Evolutionary conservation across 2,329 filamentous ascomycete genomes (phyloP).

Genomic region (Fusarium longipes): DNA sequence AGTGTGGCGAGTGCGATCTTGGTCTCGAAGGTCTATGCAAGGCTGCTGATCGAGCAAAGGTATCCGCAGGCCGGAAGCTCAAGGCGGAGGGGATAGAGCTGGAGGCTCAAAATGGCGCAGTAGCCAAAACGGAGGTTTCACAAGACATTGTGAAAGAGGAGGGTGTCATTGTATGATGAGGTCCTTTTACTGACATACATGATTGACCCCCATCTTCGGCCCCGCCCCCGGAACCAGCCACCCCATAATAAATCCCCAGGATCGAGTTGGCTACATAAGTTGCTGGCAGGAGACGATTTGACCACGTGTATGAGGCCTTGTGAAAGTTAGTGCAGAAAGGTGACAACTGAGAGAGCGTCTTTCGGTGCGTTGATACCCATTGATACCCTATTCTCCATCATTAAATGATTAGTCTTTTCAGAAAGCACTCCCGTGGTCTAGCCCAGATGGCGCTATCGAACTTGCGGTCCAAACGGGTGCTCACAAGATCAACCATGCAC

Average conservation of each 20-base stretch:
- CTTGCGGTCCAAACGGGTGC: conserved; percentile 24
- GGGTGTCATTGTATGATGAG: conserved; percentile 34
- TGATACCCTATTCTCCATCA: conserved; percentile 20
- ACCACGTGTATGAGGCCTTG: conserved; percentile 36
- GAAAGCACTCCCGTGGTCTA: conserved; percentile 2
- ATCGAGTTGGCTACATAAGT: conserved; percentile 17
- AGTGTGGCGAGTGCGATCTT: conserved; percentile 87
- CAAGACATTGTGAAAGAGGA: conserved; percentile 47
- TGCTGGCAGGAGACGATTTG: conserved; percentile 32
- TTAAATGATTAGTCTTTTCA: conserved; percentile 13
- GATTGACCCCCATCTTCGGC: conserved; percentile 28
- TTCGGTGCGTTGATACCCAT: conserved; percentile 38
- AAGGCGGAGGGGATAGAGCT: conserved; percentile 47
- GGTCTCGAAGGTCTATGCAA: conserved; percentile 81
- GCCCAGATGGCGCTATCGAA: conserved; percentile 35
- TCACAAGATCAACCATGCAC: conserved; percentile 42
- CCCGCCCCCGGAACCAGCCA: conserved; percentile 40
- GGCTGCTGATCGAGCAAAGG: conserved; percentile 74
- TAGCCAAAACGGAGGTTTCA: conserved; percentile 42
- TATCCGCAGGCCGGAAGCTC: conserved; percentile 65
- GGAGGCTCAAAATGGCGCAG: conserved; percentile 38
- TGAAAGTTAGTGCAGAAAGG: conserved; percentile 11
- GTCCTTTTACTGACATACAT: conserved; percentile 22
- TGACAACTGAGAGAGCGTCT: conserved; percentile 8
- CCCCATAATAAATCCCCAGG: conserved; percentile 37